phyloP scores from a whole-genome alignment of 768 basidiomycete species.

The Termitomyces sp. region DNA sequence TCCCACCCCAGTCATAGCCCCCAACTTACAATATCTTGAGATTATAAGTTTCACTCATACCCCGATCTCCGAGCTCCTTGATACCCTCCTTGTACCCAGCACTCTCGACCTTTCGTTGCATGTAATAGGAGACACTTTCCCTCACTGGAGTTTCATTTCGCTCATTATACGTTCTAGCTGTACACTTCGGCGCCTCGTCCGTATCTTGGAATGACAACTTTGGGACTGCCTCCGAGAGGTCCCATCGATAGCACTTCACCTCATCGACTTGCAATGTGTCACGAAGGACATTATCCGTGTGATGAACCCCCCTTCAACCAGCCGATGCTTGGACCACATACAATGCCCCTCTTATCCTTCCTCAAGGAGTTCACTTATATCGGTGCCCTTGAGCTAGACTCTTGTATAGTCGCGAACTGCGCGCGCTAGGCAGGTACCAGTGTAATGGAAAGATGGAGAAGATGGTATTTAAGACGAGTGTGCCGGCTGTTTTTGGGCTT shows the following conservation, averaged over 20 bases:
- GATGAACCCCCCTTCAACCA: constrained; percentile 13
- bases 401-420: constrained; percentile 7
- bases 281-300: constrained; percentile 14
- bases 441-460: constrained; percentile 5
- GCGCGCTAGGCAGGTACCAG: constrained; percentile 10
- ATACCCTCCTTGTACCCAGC: constrained; percentile 14
- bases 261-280: constrained; percentile 15
- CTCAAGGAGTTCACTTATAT: constrained; percentile 11
- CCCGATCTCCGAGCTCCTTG: constrained; percentile 20
- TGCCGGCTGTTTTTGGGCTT: neutral
- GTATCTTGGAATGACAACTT: constrained; percentile 16
- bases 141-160: constrained; percentile 20
- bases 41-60: constrained; percentile 17
- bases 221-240: constrained; percentile 17
- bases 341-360: constrained; percentile 5
- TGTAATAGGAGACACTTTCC: constrained; percentile 18
- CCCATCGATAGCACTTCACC: constrained; percentile 9
- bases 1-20: constrained; percentile 14
- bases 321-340: constrained; percentile 3
- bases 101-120: constrained; percentile 15
- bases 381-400: constrained; percentile 10
- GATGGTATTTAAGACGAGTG: constrained; percentile 8
- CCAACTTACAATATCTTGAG: constrained; percentile 14
- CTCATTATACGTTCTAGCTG: constrained; percentile 17
- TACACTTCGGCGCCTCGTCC: constrained; percentile 13